Percentiles rank a stretch among this genome's conserved stretches.
phyloP scores from a whole-genome alignment of 148 eudicot species.

The Fagopyrum homotropicum region DNA sequence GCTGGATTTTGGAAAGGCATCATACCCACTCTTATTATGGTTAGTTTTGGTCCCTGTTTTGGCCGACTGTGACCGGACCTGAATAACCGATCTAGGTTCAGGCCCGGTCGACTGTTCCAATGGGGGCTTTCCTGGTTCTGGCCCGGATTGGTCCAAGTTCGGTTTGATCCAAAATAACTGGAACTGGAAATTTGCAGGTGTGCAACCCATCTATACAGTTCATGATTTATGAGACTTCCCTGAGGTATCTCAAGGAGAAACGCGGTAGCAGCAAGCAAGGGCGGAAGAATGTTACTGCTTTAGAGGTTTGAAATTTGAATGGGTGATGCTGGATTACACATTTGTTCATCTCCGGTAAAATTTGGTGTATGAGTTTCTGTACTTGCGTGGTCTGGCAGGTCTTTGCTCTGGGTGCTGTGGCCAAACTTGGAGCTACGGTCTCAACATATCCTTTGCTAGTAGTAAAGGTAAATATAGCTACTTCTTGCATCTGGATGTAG shows the following conservation, averaged over 20 bases:
- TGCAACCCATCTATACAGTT: slow-evolving; percentile 97
- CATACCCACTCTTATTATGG: slow-evolving; percentile 87
- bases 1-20: slow-evolving; percentile 94
- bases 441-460: slow-evolving; percentile 86
- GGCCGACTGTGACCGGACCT: too few species aligned
- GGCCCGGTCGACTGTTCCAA: too few species aligned
- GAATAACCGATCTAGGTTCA: too few species aligned
- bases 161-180: not conserved
- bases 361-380: slow-evolving; percentile 3
- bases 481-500: too few species aligned
- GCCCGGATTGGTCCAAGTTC: too few species aligned
- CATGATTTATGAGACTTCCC: slow-evolving; percentile 81
- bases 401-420: slow-evolving; percentile 78
- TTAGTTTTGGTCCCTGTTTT: slow-evolving; percentile 19
- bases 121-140: too few species aligned
- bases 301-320: slow-evolving; percentile 45
- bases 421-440: slow-evolving; percentile 93
- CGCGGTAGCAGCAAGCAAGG: slow-evolving; percentile 43
- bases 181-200: slow-evolving; percentile 35
- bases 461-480: slow-evolving; percentile 57
- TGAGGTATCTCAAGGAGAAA: slow-evolving; percentile 55
- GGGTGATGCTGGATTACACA: not conserved
- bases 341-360: not conserved
- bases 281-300: slow-evolving; percentile 46
- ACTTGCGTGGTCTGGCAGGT: slow-evolving; percentile 32